A percentile compares a stretch with the other conserved stretches of the same genome.
Conservation (phyloP, 75 land plant genomes). For the Pseudotsuga menziesii region DNA sequence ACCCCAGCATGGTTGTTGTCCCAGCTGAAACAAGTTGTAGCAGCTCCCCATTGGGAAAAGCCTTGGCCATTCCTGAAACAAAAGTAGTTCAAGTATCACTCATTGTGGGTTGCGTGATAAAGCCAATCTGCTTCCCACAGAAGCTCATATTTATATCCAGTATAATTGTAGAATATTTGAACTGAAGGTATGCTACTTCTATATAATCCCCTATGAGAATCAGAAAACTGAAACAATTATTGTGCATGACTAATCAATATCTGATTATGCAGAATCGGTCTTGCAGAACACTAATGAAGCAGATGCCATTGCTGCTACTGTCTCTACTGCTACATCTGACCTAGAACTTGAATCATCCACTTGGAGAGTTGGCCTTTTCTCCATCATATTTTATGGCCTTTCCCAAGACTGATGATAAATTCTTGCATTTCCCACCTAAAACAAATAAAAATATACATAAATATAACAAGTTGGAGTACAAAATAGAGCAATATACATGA, state of each 20-base stretch:
- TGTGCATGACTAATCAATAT: too few relatives aligned
- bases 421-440: conserved; percentile 87
- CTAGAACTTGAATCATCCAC: conserved; percentile 54
- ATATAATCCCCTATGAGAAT: conserved; percentile 51
- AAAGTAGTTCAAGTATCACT: conserved; percentile 58
- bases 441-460: too few relatives aligned
- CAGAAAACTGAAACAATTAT: conserved; percentile 80
- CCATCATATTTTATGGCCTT: conserved; percentile 72
- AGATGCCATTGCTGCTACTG: too few relatives aligned
- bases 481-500: too few relatives aligned
- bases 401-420: too few relatives aligned
- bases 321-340: too few relatives aligned
- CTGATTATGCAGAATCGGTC: too few relatives aligned
- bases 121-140: conserved; percentile 97
- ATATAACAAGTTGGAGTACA: too few relatives aligned
- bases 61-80: conserved; percentile 52
- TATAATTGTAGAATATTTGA: conserved; percentile 94
- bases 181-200: conserved; percentile 53
- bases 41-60: conserved; percentile 73
- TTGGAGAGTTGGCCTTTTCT: conserved; percentile 61
- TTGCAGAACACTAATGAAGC: too few relatives aligned
- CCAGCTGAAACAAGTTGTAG: conserved; percentile 98
- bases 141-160: conserved; percentile 87
- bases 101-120: conserved; percentile 80
- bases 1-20: conserved; percentile 92